Evolutionary conservation across 2,329 filamentous ascomycete species (phyloP).

Genomic region (Graphilbum sp.): DNA sequence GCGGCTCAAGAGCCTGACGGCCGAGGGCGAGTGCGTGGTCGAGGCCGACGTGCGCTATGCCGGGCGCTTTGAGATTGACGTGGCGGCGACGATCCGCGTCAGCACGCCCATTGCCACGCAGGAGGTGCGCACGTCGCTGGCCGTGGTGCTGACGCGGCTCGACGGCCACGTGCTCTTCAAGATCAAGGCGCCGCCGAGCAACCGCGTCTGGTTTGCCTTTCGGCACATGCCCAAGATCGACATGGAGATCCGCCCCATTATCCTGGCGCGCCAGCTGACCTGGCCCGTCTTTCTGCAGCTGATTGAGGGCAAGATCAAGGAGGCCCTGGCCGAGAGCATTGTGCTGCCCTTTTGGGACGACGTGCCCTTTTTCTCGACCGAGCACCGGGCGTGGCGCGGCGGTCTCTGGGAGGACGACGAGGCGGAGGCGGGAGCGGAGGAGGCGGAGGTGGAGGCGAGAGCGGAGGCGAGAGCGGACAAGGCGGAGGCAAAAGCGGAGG

Average conservation of each 20-base stretch:
- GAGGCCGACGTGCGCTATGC: constrained; percentile 81
- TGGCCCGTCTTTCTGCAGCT: constrained; percentile 82
- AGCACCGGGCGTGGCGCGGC: constrained; percentile 62
- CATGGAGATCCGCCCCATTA: constrained; percentile 86
- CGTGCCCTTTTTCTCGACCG: constrained; percentile 73
- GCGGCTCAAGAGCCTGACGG: constrained; percentile 70
- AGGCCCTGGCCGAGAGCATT: constrained; percentile 81
- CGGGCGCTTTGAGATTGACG: constrained; percentile 76
- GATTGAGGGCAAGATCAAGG: constrained; percentile 88
- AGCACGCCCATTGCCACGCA: constrained; percentile 84
- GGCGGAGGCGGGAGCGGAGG: constrained; percentile 20
- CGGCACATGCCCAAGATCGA: constrained; percentile 89
- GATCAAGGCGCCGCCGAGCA: constrained; percentile 89
- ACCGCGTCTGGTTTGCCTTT: constrained; percentile 91
- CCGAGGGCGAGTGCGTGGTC: constrained; percentile 77
- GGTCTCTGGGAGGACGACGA: constrained; percentile 54
- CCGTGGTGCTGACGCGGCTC: constrained; percentile 68
- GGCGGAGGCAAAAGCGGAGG: constrained; percentile 19
- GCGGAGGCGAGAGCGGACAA: constrained; percentile 27
- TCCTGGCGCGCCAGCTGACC: constrained; percentile 88
- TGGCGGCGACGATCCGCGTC: constrained; percentile 83
- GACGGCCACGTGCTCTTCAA: constrained; percentile 74
- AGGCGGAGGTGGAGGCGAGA: constrained; percentile 15
- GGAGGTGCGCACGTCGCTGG: constrained; percentile 78
- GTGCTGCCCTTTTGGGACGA: constrained; percentile 96